Conservation (phyloP, 148 eudicot genomes). For the Tetragonia tetragonoides region DNA sequence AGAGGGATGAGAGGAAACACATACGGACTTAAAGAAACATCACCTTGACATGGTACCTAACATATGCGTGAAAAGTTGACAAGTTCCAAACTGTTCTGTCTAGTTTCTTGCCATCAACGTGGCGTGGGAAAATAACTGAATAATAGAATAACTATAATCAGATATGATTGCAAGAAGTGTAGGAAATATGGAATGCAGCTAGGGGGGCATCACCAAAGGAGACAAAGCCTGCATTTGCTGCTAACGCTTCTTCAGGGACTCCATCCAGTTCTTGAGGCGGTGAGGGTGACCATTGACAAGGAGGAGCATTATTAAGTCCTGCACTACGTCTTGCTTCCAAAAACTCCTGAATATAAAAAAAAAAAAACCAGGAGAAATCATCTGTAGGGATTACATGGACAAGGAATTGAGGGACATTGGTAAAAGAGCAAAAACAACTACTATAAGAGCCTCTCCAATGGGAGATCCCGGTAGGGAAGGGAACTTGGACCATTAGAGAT, state of each 20-base stretch:
- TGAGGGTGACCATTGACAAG: constrained; percentile 85
- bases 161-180: not conserved
- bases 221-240: constrained; percentile 94
- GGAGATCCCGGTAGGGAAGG: no score
- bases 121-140: constrained; percentile 85
- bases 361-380: not conserved
- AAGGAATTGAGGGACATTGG: not conserved
- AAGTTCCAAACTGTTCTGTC: constrained; percentile 91
- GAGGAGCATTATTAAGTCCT: constrained; percentile 77
- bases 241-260: constrained; percentile 54
- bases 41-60: constrained; percentile 96
- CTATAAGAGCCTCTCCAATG: no score
- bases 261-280: constrained; percentile 82
- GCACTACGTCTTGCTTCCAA: constrained; percentile 78
- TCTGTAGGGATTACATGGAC: not conserved
- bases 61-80: constrained; percentile 88
- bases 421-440: not conserved
- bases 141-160: constrained; percentile 19
- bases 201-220: constrained; percentile 55
- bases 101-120: constrained; percentile 82
- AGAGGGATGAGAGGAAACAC: not conserved
- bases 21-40: constrained; percentile 17
- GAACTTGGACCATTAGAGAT: no score
- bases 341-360: constrained; percentile 54
- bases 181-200: constrained; percentile 19